Base-by-base conservation (phyloP, 176 grass and related monocot genomes). In the Zoysia pacifica region DNA sequence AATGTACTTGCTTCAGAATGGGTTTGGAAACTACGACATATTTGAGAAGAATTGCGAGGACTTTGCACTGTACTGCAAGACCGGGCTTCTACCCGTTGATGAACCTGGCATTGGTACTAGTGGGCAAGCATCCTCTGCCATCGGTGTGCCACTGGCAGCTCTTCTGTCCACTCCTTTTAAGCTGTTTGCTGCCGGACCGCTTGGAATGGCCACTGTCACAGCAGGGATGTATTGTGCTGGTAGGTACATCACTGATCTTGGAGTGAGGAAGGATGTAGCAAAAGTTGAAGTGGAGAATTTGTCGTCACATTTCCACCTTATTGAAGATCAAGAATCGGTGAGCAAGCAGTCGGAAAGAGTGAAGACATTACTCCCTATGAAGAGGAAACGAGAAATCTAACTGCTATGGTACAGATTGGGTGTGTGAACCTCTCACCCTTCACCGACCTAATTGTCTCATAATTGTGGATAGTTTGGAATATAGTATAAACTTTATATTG, bases 11-110 rank as follows among this genome's bases (percentile, higher is more conserved):
- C 90, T 99, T 50, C 96, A 90, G 9, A 99, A 99, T 42, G 96
- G 96, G 2, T 99, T 99, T 58, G 92, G 96, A 12, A 91, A 89
- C 42, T 95, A 99, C 2, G 96, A 99, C 73, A 78, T 99, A n/a
- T 99, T 99, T 20, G 96, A 95, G 81, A 99, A 99, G 81, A 99
- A 99, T 7, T 95, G 96, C 0, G 96, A 99, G 76, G 96, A 99
- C 80, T 99, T 99, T 53, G 90, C 92, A 52, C 90, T 99, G 70
- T 99, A 99, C 82, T 99, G 96, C 88, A 99, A 99, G 79, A 95
- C 96, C 2, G 96, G 92, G 65, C 92, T 99, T 59, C 74, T 99
- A 1, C 72, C 90, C 11, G 20, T 79, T 0, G 88, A 93, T 0
- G 92, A 94, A 15, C 83, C 86, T 18, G 90, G 96, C 61, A 89